phyloP scores from a whole-genome alignment of 2,329 filamentous ascomycete genomes.

The Colletotrichum caudatum region DNA sequence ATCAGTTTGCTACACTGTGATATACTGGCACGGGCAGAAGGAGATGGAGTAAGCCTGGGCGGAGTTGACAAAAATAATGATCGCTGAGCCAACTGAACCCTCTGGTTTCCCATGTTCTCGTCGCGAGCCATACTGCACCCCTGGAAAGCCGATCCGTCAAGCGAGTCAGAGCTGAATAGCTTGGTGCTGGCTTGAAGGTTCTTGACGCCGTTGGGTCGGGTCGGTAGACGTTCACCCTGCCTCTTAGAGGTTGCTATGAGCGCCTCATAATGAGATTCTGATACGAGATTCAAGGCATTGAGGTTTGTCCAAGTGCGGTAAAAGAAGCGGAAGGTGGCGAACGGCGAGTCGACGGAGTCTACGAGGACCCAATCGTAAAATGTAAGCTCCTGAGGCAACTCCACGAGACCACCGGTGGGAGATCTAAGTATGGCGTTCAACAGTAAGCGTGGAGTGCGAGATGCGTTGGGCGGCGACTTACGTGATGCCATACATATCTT shows the following conservation, averaged over 20 bases:
- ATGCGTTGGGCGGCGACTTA: slow-evolving; percentile 50
- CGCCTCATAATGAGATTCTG: slow-evolving; percentile 43
- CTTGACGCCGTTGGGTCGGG: background rate
- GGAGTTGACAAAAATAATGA: slow-evolving; percentile 43
- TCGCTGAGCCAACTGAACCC: slow-evolving; percentile 31
- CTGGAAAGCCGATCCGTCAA: slow-evolving; percentile 22
- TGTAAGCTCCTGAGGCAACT: slow-evolving; percentile 61
- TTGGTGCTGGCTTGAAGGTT: background rate
- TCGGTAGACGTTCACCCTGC: background rate
- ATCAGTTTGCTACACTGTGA: slow-evolving; percentile 51
- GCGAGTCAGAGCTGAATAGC: slow-evolving; percentile 1
- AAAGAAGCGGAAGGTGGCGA: slow-evolving; percentile 66
- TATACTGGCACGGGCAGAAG: slow-evolving; percentile 26
- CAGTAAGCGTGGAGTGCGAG: background rate
- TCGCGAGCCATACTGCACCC: background rate
- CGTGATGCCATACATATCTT: slow-evolving; percentile 66
- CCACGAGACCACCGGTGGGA: slow-evolving; percentile 64
- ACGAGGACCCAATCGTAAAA: slow-evolving; percentile 66
- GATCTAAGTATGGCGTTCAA: slow-evolving; percentile 54
- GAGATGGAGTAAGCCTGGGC: slow-evolving; percentile 46
- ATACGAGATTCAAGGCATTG: slow-evolving; percentile 60
- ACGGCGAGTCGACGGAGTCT: slow-evolving; percentile 65
- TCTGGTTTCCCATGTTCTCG: slow-evolving; percentile 35
- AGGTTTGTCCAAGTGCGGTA: slow-evolving; percentile 67
- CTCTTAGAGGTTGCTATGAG: slow-evolving; percentile 14